These are phyloP conservation scores for Tardiomyces depauwii DNA, from an alignment of 1,139 yeast species.

Conservation along the genomic window DNA sequence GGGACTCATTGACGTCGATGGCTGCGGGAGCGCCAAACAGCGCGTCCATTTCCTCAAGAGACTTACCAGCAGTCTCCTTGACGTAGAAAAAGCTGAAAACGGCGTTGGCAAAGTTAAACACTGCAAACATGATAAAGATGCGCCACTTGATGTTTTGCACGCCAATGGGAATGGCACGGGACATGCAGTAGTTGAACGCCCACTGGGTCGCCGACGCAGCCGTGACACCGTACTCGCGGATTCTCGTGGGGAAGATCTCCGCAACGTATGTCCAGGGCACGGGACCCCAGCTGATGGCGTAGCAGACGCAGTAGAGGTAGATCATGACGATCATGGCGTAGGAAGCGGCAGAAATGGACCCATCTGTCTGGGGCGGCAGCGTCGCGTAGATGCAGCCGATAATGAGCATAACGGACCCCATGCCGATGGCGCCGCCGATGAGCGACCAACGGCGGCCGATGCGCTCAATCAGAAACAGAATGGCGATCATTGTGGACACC, in stretches of 20 bases:
- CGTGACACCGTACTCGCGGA: conserved; percentile 41
- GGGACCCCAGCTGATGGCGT: conserved; percentile 29
- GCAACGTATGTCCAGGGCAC: conserved; percentile 34
- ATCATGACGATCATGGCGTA: conserved; percentile 37
- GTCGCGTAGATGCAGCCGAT: conserved; percentile 31
- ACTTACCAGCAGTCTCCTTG: conserved; percentile 54
- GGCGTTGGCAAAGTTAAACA: conserved; percentile 8
- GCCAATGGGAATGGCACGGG: conserved; percentile 6
- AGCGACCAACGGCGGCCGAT: conserved; percentile 35
- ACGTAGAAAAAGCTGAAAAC: conserved; percentile 41
- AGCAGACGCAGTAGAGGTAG: conserved; percentile 17
- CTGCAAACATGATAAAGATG: conserved; percentile 10
- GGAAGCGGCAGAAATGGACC: conserved; percentile 27
- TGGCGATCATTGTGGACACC: conserved; percentile 33
- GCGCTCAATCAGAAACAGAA: conserved; percentile 35
- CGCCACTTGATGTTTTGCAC: conserved; percentile 4
- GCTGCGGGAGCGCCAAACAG: conserved; percentile 27
- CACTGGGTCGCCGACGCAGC: conserved; percentile 42
- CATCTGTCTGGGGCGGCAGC: conserved; percentile 16
- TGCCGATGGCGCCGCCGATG: conserved; percentile 34
- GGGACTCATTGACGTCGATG: not conserved
- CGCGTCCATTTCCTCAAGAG: conserved; percentile 55
- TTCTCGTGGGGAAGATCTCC: conserved; percentile 38
- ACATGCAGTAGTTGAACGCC: conserved; percentile 28
- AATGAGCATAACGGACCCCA: conserved; percentile 38